A percentile compares a stretch with the other conserved stretches of the same genome.
Evolutionary conservation across 2,329 filamentous ascomycete species (phyloP).

Genomic region (Cercospora zeina): DNA sequence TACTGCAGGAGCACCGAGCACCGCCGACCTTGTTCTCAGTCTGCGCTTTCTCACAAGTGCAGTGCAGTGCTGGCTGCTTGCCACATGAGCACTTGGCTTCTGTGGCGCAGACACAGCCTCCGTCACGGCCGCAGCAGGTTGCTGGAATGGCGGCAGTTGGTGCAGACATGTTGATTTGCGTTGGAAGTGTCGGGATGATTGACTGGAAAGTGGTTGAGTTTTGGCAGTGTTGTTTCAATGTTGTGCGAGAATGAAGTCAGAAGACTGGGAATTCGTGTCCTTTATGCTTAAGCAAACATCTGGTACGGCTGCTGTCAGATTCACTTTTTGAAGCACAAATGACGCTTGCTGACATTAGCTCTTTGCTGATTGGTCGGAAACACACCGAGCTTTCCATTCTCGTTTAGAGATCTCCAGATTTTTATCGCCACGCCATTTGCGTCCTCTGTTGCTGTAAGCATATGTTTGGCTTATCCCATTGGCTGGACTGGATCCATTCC

Average conservation of each 20-base stretch:
- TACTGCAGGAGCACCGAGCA: conserved; percentile 78
- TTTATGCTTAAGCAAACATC: conserved; percentile 16
- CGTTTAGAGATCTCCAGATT: conserved; percentile 10
- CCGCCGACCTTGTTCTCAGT: conserved; percentile 73
- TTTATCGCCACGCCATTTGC: conserved; percentile 12
- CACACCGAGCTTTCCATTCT: neutral
- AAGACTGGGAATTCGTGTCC: neutral
- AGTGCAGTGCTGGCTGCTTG: conserved; percentile 80
- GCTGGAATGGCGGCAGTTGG: conserved; percentile 47
- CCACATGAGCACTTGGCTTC: conserved; percentile 67
- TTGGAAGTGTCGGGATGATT: neutral
- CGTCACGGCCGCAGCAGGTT: conserved; percentile 60
- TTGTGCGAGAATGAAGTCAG: neutral
- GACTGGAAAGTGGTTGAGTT: neutral
- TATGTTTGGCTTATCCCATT: neutral
- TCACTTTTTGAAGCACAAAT: conserved; percentile 14
- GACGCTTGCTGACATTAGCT: conserved; percentile 18
- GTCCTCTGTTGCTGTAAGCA: conserved; percentile 12
- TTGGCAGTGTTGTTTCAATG: neutral
- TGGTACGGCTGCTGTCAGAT: conserved; percentile 22
- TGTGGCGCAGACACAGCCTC: conserved; percentile 54
- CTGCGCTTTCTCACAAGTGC: conserved; percentile 75
- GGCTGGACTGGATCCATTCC: neutral
- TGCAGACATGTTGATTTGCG: conserved; percentile 41
- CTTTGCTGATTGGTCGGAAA: conserved; percentile 13